Conservation (phyloP, 345 rosid species). For the Rhodamnia argentea region DNA sequence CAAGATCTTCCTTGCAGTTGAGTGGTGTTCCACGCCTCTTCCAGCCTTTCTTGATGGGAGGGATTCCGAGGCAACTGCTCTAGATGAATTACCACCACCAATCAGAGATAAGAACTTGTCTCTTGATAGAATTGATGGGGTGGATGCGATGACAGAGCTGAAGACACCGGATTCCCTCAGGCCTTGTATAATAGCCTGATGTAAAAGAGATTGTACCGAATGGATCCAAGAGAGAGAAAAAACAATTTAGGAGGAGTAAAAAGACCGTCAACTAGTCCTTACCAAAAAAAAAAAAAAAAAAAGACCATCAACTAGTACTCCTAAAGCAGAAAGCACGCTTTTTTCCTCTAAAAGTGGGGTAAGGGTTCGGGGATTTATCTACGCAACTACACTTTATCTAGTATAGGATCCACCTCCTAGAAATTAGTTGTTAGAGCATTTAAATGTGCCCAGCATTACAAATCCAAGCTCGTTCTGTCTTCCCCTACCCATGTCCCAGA, state of each 20-base stretch:
- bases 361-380: neutral
- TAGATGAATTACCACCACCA: constrained; percentile 41
- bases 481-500: neutral
- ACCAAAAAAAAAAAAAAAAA: too few species aligned
- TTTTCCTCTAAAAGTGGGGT: neutral
- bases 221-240: neutral
- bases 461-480: neutral
- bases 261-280: neutral
- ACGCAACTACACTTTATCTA: neutral
- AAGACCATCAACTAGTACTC: neutral
- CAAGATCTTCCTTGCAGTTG: constrained; percentile 50
- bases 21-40: constrained; percentile 26
- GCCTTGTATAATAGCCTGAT: constrained; percentile 72
- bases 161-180: constrained; percentile 80
- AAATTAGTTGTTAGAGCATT: neutral
- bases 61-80: constrained; percentile 32
- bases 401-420: neutral
- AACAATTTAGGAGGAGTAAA: neutral
- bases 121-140: constrained; percentile 40
- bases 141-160: constrained; percentile 54
- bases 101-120: constrained; percentile 41
- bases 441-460: neutral
- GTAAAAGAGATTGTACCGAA: neutral
- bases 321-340: neutral
- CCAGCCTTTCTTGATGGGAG: constrained; percentile 43